phyloP scores from a whole-genome alignment of 2,329 filamentous ascomycete genomes.

The Apiospora malaysiana region DNA sequence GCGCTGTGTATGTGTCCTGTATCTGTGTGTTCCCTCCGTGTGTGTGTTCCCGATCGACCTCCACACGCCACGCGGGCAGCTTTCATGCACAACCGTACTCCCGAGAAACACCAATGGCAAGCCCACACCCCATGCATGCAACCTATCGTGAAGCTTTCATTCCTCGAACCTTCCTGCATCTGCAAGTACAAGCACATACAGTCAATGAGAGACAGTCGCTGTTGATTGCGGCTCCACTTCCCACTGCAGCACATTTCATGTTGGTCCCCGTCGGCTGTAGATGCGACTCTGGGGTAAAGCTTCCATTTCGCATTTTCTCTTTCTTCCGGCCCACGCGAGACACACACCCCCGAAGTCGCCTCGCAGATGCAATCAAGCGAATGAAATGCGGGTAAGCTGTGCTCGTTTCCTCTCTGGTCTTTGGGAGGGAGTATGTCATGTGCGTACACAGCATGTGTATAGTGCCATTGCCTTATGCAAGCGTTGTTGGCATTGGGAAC shows the following conservation, averaged over 20 bases:
- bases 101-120: not conserved
- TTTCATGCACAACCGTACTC: not conserved
- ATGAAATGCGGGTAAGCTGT: not conserved
- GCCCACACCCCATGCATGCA: not conserved
- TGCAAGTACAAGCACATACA: not conserved
- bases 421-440: not conserved
- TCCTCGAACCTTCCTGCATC: not conserved
- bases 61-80: not conserved
- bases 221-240: not conserved
- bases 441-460: not conserved
- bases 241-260: not conserved
- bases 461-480: not conserved
- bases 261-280: not conserved
- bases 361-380: not conserved
- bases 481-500: not conserved
- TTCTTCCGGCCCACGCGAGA: slow-evolving; percentile 12
- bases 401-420: too few species aligned
- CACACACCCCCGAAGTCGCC: slow-evolving; percentile 4
- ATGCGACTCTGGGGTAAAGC: slow-evolving; percentile 12
- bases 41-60: slow-evolving; percentile 1
- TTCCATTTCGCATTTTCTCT: not conserved
- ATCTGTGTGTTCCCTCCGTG: too few species aligned
- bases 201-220: not conserved
- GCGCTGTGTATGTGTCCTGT: not conserved
- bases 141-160: not conserved